Evolutionary conservation across 805 yeast species (phyloP).

Genomic region (Yarrowia bubula): DNA sequence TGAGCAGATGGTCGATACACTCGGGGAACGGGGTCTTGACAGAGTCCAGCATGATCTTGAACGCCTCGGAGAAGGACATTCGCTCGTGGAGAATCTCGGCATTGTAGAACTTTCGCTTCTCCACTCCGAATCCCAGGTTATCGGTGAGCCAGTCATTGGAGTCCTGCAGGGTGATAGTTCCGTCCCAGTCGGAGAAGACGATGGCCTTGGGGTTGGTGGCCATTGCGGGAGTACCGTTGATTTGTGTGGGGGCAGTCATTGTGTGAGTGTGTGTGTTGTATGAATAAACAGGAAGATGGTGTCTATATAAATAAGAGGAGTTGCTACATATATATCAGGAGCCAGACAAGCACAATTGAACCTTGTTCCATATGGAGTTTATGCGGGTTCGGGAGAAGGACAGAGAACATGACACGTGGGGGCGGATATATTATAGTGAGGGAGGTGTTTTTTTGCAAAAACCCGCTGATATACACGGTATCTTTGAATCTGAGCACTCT

Average conservation of each 20-base stretch:
- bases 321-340: conserved; percentile 19
- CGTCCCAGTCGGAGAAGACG: conserved; percentile 97
- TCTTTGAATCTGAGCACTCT: no score
- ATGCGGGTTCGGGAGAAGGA: not conserved
- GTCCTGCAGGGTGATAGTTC: conserved; percentile 93
- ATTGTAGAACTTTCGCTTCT: conserved; percentile 63
- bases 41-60: conserved; percentile 79
- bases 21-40: conserved; percentile 72
- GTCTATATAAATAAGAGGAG: not conserved
- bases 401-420: conserved; percentile 24
- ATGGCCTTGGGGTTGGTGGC: conserved; percentile 56
- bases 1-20: conserved; percentile 66
- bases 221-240: conserved; percentile 35
- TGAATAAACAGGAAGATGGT: not conserved
- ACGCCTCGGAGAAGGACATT: conserved; percentile 69
- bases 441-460: no score
- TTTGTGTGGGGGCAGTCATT: not conserved
- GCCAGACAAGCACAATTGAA: conserved; percentile 16
- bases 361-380: conserved; percentile 24
- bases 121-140: conserved; percentile 78
- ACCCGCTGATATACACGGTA: not conserved
- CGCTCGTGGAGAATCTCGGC: conserved; percentile 67
- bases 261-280: not conserved
- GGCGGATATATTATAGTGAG: no score
- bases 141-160: conserved; percentile 92